Evolutionary conservation across 805 yeast genomes (phyloP).

Genomic region (Cyberlindnera subsufficiens): DNA sequence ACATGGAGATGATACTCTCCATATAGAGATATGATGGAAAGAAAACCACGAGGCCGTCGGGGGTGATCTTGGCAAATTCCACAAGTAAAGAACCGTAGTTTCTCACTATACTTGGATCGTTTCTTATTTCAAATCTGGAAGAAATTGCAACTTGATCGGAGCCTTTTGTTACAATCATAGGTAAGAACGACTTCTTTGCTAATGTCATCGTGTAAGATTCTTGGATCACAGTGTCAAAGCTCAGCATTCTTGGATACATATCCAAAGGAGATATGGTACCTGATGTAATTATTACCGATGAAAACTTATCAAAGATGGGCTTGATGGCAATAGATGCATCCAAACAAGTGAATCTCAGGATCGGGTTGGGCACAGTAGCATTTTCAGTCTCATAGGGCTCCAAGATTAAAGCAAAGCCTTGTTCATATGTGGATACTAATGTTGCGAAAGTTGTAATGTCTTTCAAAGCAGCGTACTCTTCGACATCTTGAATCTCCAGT

Average conservation of each 20-base stretch:
- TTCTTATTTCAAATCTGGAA: conserved; percentile 92
- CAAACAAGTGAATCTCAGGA: conserved; percentile 84
- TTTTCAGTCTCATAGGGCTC: conserved; percentile 96
- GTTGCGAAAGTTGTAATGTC: conserved; percentile 98
- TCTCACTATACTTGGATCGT: conserved; percentile 96
- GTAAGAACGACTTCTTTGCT: conserved; percentile 86
- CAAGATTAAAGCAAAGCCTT: conserved; percentile 83
- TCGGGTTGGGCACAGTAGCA: conserved; percentile 94
- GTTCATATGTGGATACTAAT: conserved; percentile 87
- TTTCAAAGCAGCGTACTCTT: conserved; percentile 87
- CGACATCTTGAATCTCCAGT: conserved; percentile 79
- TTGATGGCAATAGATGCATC: conserved; percentile 98
- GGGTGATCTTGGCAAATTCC: conserved; percentile 91
- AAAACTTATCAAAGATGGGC: conserved; percentile 91
- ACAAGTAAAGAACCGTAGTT: conserved; percentile 90
- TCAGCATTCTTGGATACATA: conserved; percentile 96
- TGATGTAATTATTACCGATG: conserved; percentile 89
- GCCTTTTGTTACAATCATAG: conserved; percentile 94
- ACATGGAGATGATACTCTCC: conserved; percentile 97
- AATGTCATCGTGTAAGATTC: conserved; percentile 95
- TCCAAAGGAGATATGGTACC: conserved; percentile 98
- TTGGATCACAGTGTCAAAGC: conserved; percentile 88
- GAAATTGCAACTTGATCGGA: conserved; percentile 97
- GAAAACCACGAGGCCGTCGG: conserved; percentile 97
- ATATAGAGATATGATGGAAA: conserved; percentile 95